These are phyloP conservation scores for Colletotrichum spaethianum DNA, from an alignment of 2,329 filamentous ascomycete species.

Conservation along the genomic window DNA sequence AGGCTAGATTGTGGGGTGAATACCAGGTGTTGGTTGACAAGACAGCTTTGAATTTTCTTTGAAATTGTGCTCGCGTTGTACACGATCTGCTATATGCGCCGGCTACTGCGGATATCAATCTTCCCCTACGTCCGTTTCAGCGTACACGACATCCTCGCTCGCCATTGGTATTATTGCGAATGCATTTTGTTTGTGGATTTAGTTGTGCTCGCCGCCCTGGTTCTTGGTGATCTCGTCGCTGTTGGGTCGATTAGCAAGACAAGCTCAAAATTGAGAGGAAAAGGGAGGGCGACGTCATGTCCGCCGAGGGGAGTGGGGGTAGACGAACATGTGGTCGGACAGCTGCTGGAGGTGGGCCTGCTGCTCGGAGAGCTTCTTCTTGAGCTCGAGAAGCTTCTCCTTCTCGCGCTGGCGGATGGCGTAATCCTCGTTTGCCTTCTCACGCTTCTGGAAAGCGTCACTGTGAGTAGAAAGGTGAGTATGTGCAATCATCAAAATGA, in stretches of 20 bases:
- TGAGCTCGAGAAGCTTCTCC: conserved; percentile 87
- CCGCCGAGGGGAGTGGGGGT: not conserved
- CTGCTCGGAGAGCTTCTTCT: conserved; percentile 81
- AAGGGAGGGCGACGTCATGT: not conserved
- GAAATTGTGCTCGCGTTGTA: not conserved
- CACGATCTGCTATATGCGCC: conserved; percentile 11
- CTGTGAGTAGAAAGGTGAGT: conserved; percentile 60
- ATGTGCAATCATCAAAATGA: not conserved
- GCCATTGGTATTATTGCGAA: conserved; percentile 10
- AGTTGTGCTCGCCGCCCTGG: conserved; percentile 78
- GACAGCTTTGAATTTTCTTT: conserved; percentile 38
- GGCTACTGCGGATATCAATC: conserved; percentile 27
- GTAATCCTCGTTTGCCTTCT: conserved; percentile 87
- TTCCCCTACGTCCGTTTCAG: conserved; percentile 2
- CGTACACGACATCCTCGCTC: not conserved
- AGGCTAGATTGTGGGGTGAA: conserved; percentile 47
- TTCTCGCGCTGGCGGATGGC: conserved; percentile 90
- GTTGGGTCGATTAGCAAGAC: conserved; percentile 37
- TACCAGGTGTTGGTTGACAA: conserved; percentile 21
- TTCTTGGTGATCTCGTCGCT: conserved; percentile 85
- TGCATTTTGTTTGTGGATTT: conserved; percentile 46
- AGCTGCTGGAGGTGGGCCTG: conserved; percentile 87
- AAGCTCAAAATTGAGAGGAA: not conserved
- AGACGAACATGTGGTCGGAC: conserved; percentile 86
- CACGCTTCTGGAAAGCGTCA: conserved; percentile 93